Percentiles rank a stretch among this genome's conserved stretches.
Evolutionary conservation across 495 filamentous ascomycete species (phyloP).

Genomic region (Glarea lozoyensis): DNA sequence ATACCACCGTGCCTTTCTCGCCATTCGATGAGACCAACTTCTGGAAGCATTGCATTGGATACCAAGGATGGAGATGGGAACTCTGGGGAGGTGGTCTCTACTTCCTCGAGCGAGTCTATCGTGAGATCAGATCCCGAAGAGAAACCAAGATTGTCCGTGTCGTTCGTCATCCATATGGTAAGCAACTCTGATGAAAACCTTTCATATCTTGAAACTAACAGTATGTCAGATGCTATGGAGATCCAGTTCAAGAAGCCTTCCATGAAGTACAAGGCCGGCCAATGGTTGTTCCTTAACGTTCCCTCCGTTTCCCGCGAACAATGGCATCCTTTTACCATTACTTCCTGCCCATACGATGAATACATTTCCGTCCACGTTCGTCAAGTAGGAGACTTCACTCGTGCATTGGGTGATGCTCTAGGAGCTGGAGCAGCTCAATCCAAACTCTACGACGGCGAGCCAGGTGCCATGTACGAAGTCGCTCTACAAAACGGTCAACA

Average conservation of each 20-base stretch:
- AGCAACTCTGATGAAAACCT: constrained; percentile 20
- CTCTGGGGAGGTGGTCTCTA: constrained; percentile 81
- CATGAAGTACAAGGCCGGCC: constrained; percentile 96
- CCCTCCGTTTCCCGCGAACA: constrained; percentile 79
- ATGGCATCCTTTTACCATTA: constrained; percentile 99
- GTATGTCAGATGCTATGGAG: constrained; percentile 77
- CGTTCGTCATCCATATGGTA: constrained; percentile 93
- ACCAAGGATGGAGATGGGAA: constrained; percentile 97
- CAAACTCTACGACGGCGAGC: constrained; percentile 81
- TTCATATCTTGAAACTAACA: constrained; percentile 23
- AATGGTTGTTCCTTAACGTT: constrained; percentile 95
- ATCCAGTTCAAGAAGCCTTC: constrained; percentile 94
- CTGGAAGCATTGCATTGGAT: constrained; percentile 92
- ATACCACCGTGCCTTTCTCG: constrained; percentile 58
- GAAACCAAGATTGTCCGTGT: constrained; percentile 87
- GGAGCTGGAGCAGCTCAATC: constrained; percentile 79
- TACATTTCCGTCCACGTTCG: constrained; percentile 92
- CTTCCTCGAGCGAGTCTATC: constrained; percentile 80
- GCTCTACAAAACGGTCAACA: constrained; percentile 86
- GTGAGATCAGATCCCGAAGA: constrained; percentile 74
- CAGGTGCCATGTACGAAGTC: constrained; percentile 95
- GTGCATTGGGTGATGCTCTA: constrained; percentile 78
- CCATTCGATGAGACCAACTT: constrained; percentile 75
- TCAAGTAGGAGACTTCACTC: constrained; percentile 95
- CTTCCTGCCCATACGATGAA: constrained; percentile 90